Conservation (phyloP, 73 alveolate genomes). For the Symbiodinium natans region DNA sequence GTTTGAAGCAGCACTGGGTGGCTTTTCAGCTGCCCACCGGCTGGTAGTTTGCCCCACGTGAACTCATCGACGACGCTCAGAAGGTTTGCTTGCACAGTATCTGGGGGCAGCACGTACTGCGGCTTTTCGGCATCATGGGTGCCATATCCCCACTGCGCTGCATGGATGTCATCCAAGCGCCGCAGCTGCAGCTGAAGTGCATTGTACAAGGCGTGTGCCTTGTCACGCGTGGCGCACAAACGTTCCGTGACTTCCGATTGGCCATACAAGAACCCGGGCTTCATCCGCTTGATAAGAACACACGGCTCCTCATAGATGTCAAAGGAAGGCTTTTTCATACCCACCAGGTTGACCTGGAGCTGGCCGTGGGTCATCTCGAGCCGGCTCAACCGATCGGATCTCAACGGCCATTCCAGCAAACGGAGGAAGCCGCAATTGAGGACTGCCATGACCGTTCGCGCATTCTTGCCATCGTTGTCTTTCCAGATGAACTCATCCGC, state of each 20-base stretch:
- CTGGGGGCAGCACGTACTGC: neutral
- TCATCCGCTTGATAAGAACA: no score
- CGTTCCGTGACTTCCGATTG: neutral
- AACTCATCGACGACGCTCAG: neutral
- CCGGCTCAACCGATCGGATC: neutral
- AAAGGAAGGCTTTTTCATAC: neutral
- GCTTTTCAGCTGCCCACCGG: neutral
- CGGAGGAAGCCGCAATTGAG: slow-evolving; percentile 47
- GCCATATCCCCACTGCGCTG: slow-evolving; percentile 1
- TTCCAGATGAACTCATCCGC: neutral
- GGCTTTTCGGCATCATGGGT: neutral
- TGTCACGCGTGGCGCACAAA: neutral
- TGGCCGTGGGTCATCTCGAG: neutral
- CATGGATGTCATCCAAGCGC: neutral
- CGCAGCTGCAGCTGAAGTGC: neutral
- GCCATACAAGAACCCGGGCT: neutral
- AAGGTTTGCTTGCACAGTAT: neutral
- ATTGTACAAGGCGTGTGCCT: neutral
- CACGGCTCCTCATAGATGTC: no score
- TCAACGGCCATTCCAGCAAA: slow-evolving; percentile 15
- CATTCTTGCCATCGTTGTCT: neutral
- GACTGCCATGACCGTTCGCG: neutral
- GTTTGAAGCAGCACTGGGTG: neutral
- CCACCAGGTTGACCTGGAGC: neutral
- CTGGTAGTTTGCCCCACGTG: neutral